A percentile compares a stretch with the other conserved stretches of the same genome.
These are phyloP conservation scores for Musa schizocarpa DNA, from an alignment of 176 grass and related monocot genomes.

Conservation along the genomic window DNA sequence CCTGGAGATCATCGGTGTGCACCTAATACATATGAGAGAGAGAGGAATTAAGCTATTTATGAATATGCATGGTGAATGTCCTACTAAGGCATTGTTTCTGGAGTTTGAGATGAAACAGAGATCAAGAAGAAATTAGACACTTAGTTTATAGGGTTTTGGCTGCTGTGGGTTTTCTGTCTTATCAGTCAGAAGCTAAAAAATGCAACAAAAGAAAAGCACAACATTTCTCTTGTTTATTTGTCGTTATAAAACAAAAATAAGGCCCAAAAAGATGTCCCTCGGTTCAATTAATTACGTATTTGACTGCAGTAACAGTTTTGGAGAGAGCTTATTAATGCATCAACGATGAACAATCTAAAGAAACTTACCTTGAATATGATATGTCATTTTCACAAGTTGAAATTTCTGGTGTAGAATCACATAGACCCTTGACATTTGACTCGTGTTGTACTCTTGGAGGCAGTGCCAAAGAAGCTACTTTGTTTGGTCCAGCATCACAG, in stretches of 20 bases:
- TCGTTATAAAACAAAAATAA: neutral
- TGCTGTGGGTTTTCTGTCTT: neutral
- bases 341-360: neutral
- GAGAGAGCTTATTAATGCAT: constrained; percentile 3
- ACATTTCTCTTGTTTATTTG: too few species aligned
- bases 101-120: neutral
- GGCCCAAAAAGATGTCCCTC: neutral
- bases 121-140: neutral
- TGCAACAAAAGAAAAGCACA: too few species aligned
- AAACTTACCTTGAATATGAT: constrained; percentile 51
- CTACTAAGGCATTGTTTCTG: too few species aligned
- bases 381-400: constrained; percentile 36
- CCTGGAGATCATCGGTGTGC: constrained; percentile 30
- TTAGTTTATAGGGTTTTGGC: neutral
- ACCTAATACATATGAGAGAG: constrained; percentile 27
- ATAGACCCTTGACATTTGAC: constrained; percentile 41
- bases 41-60: neutral
- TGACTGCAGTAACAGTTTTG: neutral
- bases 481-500: constrained; percentile 28
- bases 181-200: too few species aligned
- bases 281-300: neutral
- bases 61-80: neutral
- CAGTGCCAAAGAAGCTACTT: constrained; percentile 31
- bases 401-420: constrained; percentile 89
- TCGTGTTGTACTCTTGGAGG: constrained; percentile 39